These are phyloP conservation scores for Fusarium citri DNA, from an alignment of 2,329 filamentous ascomycete genomes.

Conservation along the genomic window DNA sequence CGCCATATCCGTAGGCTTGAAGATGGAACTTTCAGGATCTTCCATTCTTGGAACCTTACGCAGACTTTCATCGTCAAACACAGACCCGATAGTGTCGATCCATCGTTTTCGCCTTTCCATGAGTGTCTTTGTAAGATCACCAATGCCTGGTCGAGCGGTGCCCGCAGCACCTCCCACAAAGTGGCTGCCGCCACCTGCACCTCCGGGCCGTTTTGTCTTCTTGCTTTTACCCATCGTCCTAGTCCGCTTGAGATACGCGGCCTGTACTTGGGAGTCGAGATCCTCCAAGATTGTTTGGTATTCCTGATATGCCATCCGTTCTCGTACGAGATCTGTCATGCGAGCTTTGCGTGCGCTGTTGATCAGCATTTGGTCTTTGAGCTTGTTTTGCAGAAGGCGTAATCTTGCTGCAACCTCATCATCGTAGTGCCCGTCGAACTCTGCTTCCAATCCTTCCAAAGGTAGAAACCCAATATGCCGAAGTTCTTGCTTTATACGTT, in stretches of 20 bases:
- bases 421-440: constrained; percentile 91
- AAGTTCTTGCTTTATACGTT: constrained; percentile 90
- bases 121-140: constrained; percentile 88
- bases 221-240: constrained; percentile 94
- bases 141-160: constrained; percentile 82
- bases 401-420: constrained; percentile 93
- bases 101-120: constrained; percentile 93
- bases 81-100: constrained; percentile 90
- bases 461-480: constrained; percentile 90
- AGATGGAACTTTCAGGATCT: constrained; percentile 77
- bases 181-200: constrained; percentile 78
- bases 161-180: constrained; percentile 68
- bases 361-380: constrained; percentile 84
- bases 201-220: constrained; percentile 85
- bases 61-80: constrained; percentile 86
- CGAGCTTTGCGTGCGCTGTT: constrained; percentile 93
- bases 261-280: constrained; percentile 92
- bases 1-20: constrained; percentile 78
- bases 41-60: constrained; percentile 74
- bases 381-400: constrained; percentile 82
- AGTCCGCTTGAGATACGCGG: constrained; percentile 94
- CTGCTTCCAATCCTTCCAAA: constrained; percentile 70
- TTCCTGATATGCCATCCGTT: constrained; percentile 95
- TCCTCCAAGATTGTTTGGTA: constrained; percentile 98
- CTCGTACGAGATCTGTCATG: constrained; percentile 86